Base-by-base conservation (phyloP, 345 rosid genomes). In the thale cress (Arabidopsis thaliana) region DNA sequence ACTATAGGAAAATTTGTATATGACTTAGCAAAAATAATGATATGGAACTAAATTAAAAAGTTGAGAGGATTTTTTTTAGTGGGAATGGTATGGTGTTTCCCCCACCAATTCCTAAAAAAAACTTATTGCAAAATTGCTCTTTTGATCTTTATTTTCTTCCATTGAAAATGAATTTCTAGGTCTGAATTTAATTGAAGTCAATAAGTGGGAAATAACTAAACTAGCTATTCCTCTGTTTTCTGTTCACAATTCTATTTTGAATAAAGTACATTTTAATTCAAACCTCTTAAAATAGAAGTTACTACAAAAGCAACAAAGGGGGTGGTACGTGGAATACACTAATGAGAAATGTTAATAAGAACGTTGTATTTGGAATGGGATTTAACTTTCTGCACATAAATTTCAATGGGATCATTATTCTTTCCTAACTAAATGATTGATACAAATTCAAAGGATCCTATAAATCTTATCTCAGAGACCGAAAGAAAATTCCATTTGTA, bases 291-390 rank as follows among this genome's bases (percentile, higher is more conserved):
- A 45, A 46, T 23, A 33, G 44, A 38, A 48, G 67, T 66, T 66
- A 66, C 52, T 52, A 58, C 45, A 65, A 55, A 66, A 58, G 45
- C 60, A 36, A 56, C 42, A 12, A 75, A 28, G 45, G 49, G 59
- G 51, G 65, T 16, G 66, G 67, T 65, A 58, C 67, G 72, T 74
- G 72, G 72, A 74, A 57, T 65, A 74, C 72, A 74, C 72, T 74
- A 37, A 58, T 66, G 44, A 46, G 36, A 25, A 37, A 66, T 38
- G 60, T 74, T 59, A 75, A 49, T 60, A 22, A 51, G 46, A 41
- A 67, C 68, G 79, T 59, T 40, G 53, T 33, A 60, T 44, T 59
- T 67, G 44, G 45, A 59, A 75, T 59, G 55, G 9, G 46, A 33
- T 50, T 41, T 40, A 22, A 59, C 62, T 75, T 75, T 67, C 14